Evolutionary conservation across 768 basidiomycete species (phyloP), one percentile per base, ranked within the genome.

Genomic region (Dendrothele bispora): DNA sequence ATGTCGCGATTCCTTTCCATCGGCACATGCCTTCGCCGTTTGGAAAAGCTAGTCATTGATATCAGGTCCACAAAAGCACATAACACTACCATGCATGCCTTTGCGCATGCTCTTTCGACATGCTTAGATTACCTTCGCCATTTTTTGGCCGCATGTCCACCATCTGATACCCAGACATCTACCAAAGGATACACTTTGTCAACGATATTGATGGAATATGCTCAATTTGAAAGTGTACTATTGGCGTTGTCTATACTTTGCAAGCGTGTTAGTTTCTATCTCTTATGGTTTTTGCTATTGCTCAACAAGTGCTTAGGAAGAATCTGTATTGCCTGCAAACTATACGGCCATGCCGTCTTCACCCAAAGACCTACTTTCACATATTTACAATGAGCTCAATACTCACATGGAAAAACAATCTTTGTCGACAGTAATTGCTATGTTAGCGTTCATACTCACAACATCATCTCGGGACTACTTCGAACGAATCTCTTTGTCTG

Each of bases 361-460:
- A 12, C 71, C 84, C 3, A 63, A 74, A 5, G 64, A 67, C 8
- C 63, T 93, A 1, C 70, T 91, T 15, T 82, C 84, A 7, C 68
- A 66, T 25, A 71, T 91, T 48, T 89, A 89, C 59, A 56, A 72
- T 7, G 74, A 77, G 36, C 68, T 91, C 4, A 62, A 76, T 30
- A 56, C 50, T 1, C 82, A 85, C 48, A 53, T 87, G 20, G 78
- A 81, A 38, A 71, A 69, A 2, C 75, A 74, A 39, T 82, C 88
- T 2, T 61, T 74, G 1, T 65, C 59, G 3, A 55, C 59, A 14
- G 67, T 86, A 46, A 71, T 62, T 17, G 82, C 84, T 2, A 69
- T 77, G 7, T 66, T 88, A 35, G 86, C 88, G 0, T 86, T 79
- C 53, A 74, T 90, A n/a, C 67, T 92, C 30, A 80, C 84, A 0